Conservation (phyloP, 306 rosid species). For the Prunus mira region DNA sequence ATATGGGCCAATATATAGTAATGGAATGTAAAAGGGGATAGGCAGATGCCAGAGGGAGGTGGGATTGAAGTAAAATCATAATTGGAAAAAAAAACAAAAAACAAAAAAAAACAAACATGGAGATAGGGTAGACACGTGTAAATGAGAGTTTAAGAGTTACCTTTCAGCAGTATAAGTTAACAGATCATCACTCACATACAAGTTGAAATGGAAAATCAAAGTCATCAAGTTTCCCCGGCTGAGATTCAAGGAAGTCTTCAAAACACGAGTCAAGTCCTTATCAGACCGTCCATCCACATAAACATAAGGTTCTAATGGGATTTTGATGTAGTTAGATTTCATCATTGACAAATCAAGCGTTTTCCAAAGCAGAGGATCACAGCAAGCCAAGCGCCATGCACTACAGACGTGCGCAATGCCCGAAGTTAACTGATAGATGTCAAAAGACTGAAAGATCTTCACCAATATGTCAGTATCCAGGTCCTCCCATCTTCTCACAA, state of each 20-base stretch:
- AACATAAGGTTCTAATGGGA: conserved; percentile 71
- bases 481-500: conserved; percentile 64
- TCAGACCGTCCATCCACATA: conserved; percentile 68
- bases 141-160: conserved; percentile 35
- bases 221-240: conserved; percentile 50
- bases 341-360: conserved; percentile 70
- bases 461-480: conserved; percentile 62
- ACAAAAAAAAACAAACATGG: background rate
- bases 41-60: background rate
- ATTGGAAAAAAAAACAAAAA: background rate
- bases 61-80: background rate
- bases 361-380: conserved; percentile 74
- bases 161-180: conserved; percentile 81
- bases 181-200: conserved; percentile 65
- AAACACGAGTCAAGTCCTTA: conserved; percentile 40
- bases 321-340: conserved; percentile 67
- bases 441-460: conserved; percentile 66
- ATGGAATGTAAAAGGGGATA: background rate
- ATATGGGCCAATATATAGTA: background rate
- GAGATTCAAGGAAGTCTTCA: conserved; percentile 67
- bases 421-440: conserved; percentile 52
- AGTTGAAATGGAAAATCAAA: conserved; percentile 67
- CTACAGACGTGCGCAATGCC: conserved; percentile 77
- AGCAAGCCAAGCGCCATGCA: conserved; percentile 64
- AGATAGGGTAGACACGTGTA: background rate